Evolutionary conservation across 2,329 filamentous ascomycete species (phyloP).

Genomic region (Tympanopsis confertula): DNA sequence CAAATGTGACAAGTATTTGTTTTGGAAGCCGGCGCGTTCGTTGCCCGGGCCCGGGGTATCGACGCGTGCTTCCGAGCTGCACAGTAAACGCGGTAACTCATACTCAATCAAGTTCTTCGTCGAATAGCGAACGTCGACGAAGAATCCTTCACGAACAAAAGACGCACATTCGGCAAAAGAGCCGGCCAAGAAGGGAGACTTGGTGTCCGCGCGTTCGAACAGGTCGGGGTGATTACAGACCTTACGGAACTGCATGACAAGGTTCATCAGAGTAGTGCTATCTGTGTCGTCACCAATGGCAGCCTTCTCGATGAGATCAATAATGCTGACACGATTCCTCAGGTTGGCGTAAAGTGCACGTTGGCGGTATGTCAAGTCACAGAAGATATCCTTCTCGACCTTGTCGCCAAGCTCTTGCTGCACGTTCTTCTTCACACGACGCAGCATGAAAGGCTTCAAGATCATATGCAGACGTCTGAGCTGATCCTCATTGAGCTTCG

Average conservation of each 20-base stretch:
- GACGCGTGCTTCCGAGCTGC: conserved; percentile 67
- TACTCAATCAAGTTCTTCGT: conserved; percentile 80
- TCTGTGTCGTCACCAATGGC: conserved; percentile 89
- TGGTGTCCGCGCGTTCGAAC: conserved; percentile 87
- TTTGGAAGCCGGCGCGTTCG: conserved; percentile 64
- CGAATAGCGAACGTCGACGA: conserved; percentile 75
- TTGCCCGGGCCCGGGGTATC: conserved; percentile 66
- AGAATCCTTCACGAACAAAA: conserved; percentile 77
- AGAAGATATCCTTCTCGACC: conserved; percentile 93
- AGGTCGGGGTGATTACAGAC: conserved; percentile 97
- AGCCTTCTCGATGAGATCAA: conserved; percentile 96
- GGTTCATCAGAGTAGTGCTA: conserved; percentile 92
- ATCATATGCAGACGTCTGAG: conserved; percentile 97
- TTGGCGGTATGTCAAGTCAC: conserved; percentile 90
- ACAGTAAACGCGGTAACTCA: conserved; percentile 69
- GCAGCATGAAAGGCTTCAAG: conserved; percentile 96
- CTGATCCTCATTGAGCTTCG: conserved; percentile 98
- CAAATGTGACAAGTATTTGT: conserved; percentile 64
- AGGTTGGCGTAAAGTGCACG: conserved; percentile 85
- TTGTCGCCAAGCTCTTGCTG: conserved; percentile 98
- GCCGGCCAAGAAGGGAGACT: conserved; percentile 72
- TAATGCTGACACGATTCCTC: conserved; percentile 93
- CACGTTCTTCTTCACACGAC: conserved; percentile 98
- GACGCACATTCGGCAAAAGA: conserved; percentile 91
- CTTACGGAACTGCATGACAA: conserved; percentile 99